phyloP scores from a whole-genome alignment of 2,329 filamentous ascomycete genomes.

The Phialophora chinensis region DNA sequence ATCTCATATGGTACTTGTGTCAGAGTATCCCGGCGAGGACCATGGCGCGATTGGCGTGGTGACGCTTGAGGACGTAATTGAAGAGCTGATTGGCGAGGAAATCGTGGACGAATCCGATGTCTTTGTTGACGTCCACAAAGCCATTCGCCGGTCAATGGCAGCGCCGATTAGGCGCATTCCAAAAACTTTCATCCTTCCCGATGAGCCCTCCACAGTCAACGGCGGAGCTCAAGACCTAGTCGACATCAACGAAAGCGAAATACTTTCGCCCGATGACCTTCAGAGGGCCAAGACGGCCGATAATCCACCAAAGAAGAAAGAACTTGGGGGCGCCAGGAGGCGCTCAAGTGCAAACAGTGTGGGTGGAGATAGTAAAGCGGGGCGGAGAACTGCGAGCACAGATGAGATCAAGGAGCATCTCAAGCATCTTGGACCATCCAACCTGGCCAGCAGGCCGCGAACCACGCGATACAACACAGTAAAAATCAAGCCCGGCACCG shows the following conservation, averaged over 20 bases:
- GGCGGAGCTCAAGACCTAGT: slow-evolving; percentile 45
- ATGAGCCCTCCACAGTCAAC: slow-evolving; percentile 42
- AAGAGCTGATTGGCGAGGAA: slow-evolving; percentile 98
- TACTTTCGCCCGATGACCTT: slow-evolving; percentile 40
- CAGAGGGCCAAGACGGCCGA: slow-evolving; percentile 36
- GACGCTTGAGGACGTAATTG: slow-evolving; percentile 96
- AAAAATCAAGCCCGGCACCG: slow-evolving; percentile 66
- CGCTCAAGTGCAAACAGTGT: slow-evolving; percentile 43
- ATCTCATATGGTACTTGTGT: slow-evolving; percentile 97
- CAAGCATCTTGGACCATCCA: slow-evolving; percentile 69
- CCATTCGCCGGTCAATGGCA: slow-evolving; percentile 84
- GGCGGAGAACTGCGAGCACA: slow-evolving; percentile 58
- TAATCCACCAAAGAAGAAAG: slow-evolving; percentile 43
- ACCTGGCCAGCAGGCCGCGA: slow-evolving; percentile 65
- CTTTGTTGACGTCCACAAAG: slow-evolving; percentile 97
- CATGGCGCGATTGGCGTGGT: slow-evolving; percentile 91
- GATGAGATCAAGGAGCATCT: slow-evolving; percentile 65
- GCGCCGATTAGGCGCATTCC: slow-evolving; percentile 78
- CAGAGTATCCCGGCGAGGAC: slow-evolving; percentile 86
- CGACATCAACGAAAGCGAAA: slow-evolving; percentile 55
- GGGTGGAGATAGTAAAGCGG: slow-evolving; percentile 42
- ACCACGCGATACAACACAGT: slow-evolving; percentile 67
- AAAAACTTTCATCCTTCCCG: slow-evolving; percentile 59
- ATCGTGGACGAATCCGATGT: slow-evolving; percentile 99
- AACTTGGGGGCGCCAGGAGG: slow-evolving; percentile 41